These are phyloP conservation scores for Sporopachydermia lactativora DNA, from an alignment of 805 yeast genomes.

Conservation along the genomic window DNA sequence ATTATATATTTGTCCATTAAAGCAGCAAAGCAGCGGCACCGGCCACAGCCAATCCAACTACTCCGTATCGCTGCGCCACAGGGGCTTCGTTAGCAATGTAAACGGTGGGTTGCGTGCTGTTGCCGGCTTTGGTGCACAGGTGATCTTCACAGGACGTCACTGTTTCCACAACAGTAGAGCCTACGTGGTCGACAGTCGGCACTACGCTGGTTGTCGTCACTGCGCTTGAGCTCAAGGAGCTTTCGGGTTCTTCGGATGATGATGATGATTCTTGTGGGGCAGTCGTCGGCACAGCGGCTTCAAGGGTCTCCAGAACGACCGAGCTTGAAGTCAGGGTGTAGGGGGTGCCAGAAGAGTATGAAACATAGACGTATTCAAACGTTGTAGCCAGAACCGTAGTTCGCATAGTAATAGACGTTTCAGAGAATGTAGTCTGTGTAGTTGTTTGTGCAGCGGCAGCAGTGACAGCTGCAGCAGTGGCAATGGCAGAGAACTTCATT, in stretches of 20 bases:
- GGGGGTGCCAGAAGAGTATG: neutral
- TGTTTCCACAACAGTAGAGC: neutral
- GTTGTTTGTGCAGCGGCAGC: neutral
- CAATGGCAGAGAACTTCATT: slow-evolving; percentile 1
- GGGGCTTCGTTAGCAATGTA: neutral
- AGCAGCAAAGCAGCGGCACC: neutral
- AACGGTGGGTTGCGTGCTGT: neutral
- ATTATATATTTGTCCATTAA: too few relatives aligned
- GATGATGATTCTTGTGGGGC: neutral
- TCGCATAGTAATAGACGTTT: neutral
- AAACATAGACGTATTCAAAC: neutral
- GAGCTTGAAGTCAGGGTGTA: slow-evolving; percentile 1
- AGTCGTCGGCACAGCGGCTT: neutral
- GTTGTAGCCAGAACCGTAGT: slow-evolving; percentile 1
- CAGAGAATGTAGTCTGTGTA: neutral
- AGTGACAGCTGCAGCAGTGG: neutral
- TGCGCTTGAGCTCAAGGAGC: too few relatives aligned
- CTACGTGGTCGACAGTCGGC: neutral
- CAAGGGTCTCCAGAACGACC: neutral
- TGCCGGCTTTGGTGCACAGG: neutral
- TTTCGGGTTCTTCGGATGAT: neutral
- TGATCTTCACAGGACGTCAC: neutral
- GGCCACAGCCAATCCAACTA: neutral
- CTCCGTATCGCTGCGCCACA: neutral
- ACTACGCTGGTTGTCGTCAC: neutral